Conservation (phyloP, 768 basidiomycete species). For the Phanerochaete carnosa region DNA sequence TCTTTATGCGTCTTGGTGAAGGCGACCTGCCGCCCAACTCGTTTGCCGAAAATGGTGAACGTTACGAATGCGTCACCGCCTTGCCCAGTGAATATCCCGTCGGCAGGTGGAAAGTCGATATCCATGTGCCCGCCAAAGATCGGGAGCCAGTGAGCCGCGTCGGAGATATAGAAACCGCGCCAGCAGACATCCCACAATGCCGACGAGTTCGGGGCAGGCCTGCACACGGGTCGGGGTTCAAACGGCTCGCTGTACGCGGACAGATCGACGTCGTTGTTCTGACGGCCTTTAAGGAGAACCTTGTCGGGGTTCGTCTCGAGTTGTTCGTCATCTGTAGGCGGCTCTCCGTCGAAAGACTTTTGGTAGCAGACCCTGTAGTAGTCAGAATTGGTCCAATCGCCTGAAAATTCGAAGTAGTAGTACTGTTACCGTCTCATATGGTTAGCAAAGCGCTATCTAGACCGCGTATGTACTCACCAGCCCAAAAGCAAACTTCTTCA, state of each 20-base stretch:
- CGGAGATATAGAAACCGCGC: neutral
- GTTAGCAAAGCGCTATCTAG: neutral
- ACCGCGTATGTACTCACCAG: neutral
- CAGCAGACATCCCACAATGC: neutral
- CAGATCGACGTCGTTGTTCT: neutral
- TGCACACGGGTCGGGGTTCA: neutral
- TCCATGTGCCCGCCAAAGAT: neutral
- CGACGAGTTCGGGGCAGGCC: neutral
- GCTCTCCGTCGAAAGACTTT: neutral
- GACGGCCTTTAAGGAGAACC: neutral
- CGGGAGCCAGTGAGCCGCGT: neutral
- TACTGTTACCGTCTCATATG: neutral
- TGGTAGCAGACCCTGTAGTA: constrained; percentile 3
- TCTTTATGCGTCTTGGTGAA: neutral
- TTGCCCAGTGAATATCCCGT: neutral
- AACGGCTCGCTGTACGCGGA: neutral
- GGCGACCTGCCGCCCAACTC: neutral
- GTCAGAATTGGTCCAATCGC: neutral
- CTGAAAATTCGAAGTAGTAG: neutral
- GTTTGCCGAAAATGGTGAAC: neutral
- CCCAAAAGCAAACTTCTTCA: constrained; percentile 10
- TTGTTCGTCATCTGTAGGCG: no score
- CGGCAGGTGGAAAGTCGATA: neutral
- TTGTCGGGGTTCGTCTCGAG: neutral
- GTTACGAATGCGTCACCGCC: neutral